Percentiles rank a stretch among this genome's conserved stretches.
Evolutionary conservation across 73 alveolate genomes (phyloP).

Genomic region (Paramecium bursaria): DNA sequence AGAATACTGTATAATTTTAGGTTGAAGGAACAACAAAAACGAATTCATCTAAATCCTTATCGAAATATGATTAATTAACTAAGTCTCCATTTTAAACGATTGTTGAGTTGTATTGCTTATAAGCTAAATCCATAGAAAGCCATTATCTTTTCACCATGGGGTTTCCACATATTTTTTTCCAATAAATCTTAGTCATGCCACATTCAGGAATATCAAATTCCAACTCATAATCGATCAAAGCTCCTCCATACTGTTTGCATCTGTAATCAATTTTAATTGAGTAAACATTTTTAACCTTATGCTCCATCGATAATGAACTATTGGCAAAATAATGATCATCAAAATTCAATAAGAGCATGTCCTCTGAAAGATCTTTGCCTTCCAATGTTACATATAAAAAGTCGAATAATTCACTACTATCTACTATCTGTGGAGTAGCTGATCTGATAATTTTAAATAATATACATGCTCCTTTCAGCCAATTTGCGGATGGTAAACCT

Average conservation of each 20-base stretch:
- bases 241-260: constrained; percentile 50
- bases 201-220: constrained; percentile 23
- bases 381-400: constrained; percentile 21
- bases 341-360: constrained; percentile 27
- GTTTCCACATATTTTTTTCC: constrained; percentile 44
- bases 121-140: background rate
- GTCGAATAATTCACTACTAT: constrained; percentile 19
- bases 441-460: background rate
- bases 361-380: constrained; percentile 7
- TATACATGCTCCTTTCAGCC: constrained; percentile 39
- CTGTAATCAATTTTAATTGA: constrained; percentile 54
- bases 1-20: constrained; percentile 24
- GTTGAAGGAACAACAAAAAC: constrained; percentile 20
- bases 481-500: constrained; percentile 16
- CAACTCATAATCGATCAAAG: constrained; percentile 1
- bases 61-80: constrained; percentile 34
- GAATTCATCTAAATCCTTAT: constrained; percentile 34
- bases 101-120: constrained; percentile 22
- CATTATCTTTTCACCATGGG: constrained; percentile 52
- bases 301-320: constrained; percentile 17
- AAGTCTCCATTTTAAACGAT: constrained; percentile 47
- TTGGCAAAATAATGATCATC: constrained; percentile 63
- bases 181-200: constrained; percentile 29
- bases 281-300: constrained; percentile 21
- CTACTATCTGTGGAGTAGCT: constrained; percentile 31